Base-by-base conservation (phyloP, 352 stramenopile species). In the Globisporangium mamillatum region DNA sequence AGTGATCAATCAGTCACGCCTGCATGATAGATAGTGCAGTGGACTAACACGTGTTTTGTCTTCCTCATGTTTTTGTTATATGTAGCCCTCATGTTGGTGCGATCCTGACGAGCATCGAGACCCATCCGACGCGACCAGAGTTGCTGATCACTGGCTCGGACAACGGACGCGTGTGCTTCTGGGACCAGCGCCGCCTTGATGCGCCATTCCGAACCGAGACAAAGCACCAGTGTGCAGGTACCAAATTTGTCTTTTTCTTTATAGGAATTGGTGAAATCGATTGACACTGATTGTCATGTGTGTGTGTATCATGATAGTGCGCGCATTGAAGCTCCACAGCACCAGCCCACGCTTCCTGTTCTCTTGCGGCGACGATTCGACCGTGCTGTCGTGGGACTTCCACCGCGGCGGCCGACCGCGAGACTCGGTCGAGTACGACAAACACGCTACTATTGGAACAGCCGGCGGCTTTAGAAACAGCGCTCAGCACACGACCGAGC, bases 351-450 rank as follows among this genome's bases (percentile, higher is more conserved):
- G 79, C 2, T 84, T 86, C 66, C 68, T 94, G 12, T 94, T 86
- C 72, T 89, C 84, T 16, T 75, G 69, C 36, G 69, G 83, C 41
- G 85, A 92, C 59, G 87, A 94, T 59, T 73, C 76, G 25, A 74
- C 83, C 3, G 82, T 93, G 29, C 77, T 88, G 12, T 73, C 70
- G 56, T 94, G 87, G 87, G 82, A 93, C 66, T 93, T 94, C 60
- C 82, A 93, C 61, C 66, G 82, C 54, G 78, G 79, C 25, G 75
- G 75, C 4, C 80, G 76, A 9, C 64, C 70, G 24, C 76, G 72
- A 32, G 79, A 89, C 25, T 38, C 74, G 10, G 73, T 94, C 58
- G 86, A 91, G 64, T 94, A 92, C 68, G 82, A 90, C 36, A 69
- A 67, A 38, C 62, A 68, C 68, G 62, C 65, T 6, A 25, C 57